These are phyloP conservation scores for Lecanicillium sp. DNA, from an alignment of 2,329 filamentous ascomycete genomes.

Conservation along the genomic window DNA sequence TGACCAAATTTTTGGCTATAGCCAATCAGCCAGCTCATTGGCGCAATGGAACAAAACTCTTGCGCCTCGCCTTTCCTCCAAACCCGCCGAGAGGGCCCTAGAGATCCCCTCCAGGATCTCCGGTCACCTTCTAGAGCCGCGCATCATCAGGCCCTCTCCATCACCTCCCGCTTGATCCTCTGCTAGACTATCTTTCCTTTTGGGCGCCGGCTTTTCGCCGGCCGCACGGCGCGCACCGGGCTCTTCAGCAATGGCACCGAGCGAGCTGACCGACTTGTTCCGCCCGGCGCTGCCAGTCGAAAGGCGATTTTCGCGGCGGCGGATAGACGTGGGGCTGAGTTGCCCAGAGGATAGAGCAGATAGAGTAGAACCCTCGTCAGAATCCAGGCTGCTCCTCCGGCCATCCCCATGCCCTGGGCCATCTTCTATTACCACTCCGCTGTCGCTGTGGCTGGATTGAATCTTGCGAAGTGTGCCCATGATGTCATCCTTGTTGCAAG, in stretches of 20 bases:
- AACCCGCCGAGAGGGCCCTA: too few species aligned
- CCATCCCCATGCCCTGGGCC: conserved; percentile 14
- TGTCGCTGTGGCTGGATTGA: conserved; percentile 34
- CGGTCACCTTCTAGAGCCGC: not conserved
- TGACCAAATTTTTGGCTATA: too few species aligned
- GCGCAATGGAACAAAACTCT: too few species aligned
- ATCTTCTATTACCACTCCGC: conserved; percentile 28
- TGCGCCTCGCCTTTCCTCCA: too few species aligned
- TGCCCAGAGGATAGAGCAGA: conserved; percentile 26
- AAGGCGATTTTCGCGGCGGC: conserved; percentile 22
- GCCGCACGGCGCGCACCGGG: conserved; percentile 10
- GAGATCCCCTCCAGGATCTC: too few species aligned
- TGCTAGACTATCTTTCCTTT: not conserved
- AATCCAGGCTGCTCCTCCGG: conserved; percentile 27
- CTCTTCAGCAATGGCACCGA: conserved; percentile 40
- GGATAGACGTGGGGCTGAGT: conserved; percentile 23
- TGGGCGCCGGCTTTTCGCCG: not conserved
- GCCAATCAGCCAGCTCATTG: too few species aligned
- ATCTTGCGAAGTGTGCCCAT: conserved; percentile 38
- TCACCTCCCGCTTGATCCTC: not conserved
- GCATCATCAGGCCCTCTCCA: conserved; percentile 8
- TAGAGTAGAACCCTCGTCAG: conserved; percentile 23
- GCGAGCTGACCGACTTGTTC: conserved; percentile 29
- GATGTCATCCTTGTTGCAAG: conserved; percentile 35
- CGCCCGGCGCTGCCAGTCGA: conserved; percentile 27